Evolutionary conservation across 371 early-diverging fungal species (phyloP).

Genomic region (Mucor mucedo): DNA sequence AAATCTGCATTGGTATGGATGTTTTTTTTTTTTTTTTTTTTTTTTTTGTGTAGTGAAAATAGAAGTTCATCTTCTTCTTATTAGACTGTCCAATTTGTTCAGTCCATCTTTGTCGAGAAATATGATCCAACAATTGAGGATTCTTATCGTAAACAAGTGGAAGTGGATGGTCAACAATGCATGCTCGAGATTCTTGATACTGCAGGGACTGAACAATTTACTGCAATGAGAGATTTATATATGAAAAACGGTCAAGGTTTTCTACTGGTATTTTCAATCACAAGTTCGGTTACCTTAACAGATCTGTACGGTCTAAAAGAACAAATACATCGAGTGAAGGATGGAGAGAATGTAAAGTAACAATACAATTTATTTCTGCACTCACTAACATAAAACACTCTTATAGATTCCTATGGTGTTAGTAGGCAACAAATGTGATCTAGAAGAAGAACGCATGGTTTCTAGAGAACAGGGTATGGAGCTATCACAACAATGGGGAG

Average conservation of each 20-base stretch:
- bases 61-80: not conserved
- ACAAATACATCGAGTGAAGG: constrained; percentile 85
- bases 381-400: constrained; percentile 7
- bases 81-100: constrained; percentile 92
- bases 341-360: constrained; percentile 68
- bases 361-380: not conserved
- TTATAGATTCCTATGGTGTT: constrained; percentile 84
- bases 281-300: constrained; percentile 80
- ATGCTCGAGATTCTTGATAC: constrained; percentile 92
- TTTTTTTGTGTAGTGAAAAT: not conserved
- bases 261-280: constrained; percentile 86
- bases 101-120: constrained; percentile 87
- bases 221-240: constrained; percentile 91
- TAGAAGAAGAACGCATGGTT: constrained; percentile 81
- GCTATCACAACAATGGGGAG: constrained; percentile 75
- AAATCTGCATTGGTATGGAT: constrained; percentile 84
- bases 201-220: constrained; percentile 89
- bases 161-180: constrained; percentile 85
- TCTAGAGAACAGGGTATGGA: constrained; percentile 65
- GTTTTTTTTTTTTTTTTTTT: too few relatives aligned
- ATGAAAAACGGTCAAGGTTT: constrained; percentile 94
- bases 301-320: constrained; percentile 79
- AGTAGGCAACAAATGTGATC: constrained; percentile 88
- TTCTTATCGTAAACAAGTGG: constrained; percentile 87
- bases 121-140: constrained; percentile 94